These are phyloP conservation scores for Lophiostoma macrostomum DNA, from an alignment of 495 filamentous ascomycete species.

Conservation along the genomic window DNA sequence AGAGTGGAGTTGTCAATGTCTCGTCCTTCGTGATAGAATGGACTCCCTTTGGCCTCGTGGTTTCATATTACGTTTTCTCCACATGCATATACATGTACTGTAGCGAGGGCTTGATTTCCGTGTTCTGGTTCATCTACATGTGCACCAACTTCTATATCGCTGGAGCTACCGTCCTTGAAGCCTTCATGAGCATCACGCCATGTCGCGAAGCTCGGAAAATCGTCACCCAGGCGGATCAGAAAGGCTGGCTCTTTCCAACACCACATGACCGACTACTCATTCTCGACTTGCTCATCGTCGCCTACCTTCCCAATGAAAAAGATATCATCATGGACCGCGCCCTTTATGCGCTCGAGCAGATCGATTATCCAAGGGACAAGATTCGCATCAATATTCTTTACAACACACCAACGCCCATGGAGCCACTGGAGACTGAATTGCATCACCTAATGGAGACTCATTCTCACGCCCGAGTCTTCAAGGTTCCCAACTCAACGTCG, in stretches of 20 bases:
- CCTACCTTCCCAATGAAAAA: slow-evolving; percentile 46
- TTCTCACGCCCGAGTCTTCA: slow-evolving; percentile 39
- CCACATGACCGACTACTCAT: slow-evolving; percentile 38
- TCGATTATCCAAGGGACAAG: slow-evolving; percentile 42
- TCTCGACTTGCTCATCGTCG: slow-evolving; percentile 45
- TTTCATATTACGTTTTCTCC: slow-evolving; percentile 42
- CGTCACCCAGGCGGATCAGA: slow-evolving; percentile 36
- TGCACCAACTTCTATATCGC: slow-evolving; percentile 43
- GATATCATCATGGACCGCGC: slow-evolving; percentile 46
- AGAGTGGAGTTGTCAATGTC: slow-evolving; percentile 3
- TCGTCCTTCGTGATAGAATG: slow-evolving; percentile 39
- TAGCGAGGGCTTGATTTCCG: slow-evolving; percentile 33
- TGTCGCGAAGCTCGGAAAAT: slow-evolving; percentile 36
- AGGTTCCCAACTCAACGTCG: slow-evolving; percentile 42
- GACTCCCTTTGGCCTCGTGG: slow-evolving; percentile 43
- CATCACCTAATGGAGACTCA: slow-evolving; percentile 28
- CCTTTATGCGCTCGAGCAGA: slow-evolving; percentile 41
- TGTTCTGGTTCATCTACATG: slow-evolving; percentile 44
- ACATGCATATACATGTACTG: slow-evolving; percentile 41
- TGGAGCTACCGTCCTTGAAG: slow-evolving; percentile 39
- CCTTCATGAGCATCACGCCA: slow-evolving; percentile 40
- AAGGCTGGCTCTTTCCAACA: slow-evolving; percentile 41
- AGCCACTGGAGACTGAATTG: slow-evolving; percentile 40
- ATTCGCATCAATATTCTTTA: slow-evolving; percentile 44
- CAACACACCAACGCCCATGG: slow-evolving; percentile 43